Percentiles rank a stretch among this genome's conserved stretches.
Conservation (phyloP, 805 yeast species). For the Saccharomycopsis fibuligera region DNA sequence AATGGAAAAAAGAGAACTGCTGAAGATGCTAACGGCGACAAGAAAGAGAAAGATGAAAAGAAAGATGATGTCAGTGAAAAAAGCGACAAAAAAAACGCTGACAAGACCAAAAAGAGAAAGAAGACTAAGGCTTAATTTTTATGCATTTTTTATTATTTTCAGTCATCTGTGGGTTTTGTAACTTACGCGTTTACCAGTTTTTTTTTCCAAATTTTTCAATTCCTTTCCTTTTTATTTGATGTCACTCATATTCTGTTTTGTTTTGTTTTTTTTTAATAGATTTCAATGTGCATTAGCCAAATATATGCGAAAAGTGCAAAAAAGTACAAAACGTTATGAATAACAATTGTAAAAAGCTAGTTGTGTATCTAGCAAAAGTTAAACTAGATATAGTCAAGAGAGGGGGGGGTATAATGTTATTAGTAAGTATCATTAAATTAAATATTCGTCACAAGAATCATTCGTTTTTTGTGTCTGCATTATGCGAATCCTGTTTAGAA, state of each 20-base stretch:
- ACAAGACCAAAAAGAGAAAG: conserved; percentile 1
- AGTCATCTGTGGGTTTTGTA: neutral
- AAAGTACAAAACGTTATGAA: too few relatives aligned
- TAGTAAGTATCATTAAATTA: too few relatives aligned
- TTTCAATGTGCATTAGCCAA: neutral
- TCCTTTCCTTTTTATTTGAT: too few relatives aligned
- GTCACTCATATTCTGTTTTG: neutral
- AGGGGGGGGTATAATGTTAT: too few relatives aligned
- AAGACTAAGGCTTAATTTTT: neutral
- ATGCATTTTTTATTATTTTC: neutral
- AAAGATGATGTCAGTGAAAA: conserved; percentile 3
- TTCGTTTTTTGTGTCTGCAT: too few relatives aligned
- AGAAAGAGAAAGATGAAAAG: conserved; percentile 12
- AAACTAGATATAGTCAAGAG: too few relatives aligned
- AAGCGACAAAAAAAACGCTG: neutral
- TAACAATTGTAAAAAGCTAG: too few relatives aligned
- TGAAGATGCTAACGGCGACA: conserved; percentile 15
- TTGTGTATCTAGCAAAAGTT: too few relatives aligned
- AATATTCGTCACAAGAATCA: too few relatives aligned
- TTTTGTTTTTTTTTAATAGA: neutral
- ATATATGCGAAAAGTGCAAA: too few relatives aligned
- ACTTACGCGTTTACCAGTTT: too few relatives aligned
- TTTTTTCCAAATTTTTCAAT: neutral
- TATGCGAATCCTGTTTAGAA: too few relatives aligned
- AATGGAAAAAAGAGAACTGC: conserved; percentile 18